A percentile compares a stretch with the other conserved stretches of the same genome.
These are phyloP conservation scores for Salicornia ramosissima DNA, from an alignment of 148 eudicot species.

Conservation along the genomic window DNA sequence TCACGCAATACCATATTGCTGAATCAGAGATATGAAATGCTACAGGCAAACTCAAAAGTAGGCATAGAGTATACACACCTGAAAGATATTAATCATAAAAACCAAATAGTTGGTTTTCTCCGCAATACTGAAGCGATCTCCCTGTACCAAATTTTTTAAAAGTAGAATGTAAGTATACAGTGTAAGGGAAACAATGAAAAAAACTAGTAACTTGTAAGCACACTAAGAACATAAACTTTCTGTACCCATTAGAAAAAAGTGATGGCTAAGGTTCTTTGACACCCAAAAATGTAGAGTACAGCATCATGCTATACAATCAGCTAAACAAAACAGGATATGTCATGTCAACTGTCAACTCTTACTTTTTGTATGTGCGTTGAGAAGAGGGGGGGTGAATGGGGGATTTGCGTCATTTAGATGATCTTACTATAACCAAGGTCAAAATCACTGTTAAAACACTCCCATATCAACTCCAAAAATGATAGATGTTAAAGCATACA, in stretches of 20 bases:
- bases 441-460: not conserved
- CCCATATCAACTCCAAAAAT: not conserved
- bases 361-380: too few relatives aligned
- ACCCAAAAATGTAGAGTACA: not conserved
- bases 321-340: not conserved
- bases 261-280: not conserved
- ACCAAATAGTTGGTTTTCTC: constrained; percentile 95
- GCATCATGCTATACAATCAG: not conserved
- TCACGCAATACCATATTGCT: too few relatives aligned
- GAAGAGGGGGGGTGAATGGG: too few relatives aligned
- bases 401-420: too few relatives aligned
- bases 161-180: not conserved
- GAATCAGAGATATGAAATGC: not conserved
- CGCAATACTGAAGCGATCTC: constrained; percentile 68
- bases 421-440: not conserved
- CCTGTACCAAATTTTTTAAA: constrained; percentile 35
- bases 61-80: constrained; percentile 41
- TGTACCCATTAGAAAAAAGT: not conserved
- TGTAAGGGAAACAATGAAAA: not conserved
- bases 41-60: not conserved
- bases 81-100: constrained; percentile 97
- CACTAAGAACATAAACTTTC: not conserved
- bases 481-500: too few relatives aligned
- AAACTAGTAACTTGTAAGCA: not conserved
- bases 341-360: not conserved